Evolutionary conservation across 2,329 filamentous ascomycete species (phyloP), one percentile per base, ranked within the genome.

Genomic region (Thielaviopsis musarum): DNA sequence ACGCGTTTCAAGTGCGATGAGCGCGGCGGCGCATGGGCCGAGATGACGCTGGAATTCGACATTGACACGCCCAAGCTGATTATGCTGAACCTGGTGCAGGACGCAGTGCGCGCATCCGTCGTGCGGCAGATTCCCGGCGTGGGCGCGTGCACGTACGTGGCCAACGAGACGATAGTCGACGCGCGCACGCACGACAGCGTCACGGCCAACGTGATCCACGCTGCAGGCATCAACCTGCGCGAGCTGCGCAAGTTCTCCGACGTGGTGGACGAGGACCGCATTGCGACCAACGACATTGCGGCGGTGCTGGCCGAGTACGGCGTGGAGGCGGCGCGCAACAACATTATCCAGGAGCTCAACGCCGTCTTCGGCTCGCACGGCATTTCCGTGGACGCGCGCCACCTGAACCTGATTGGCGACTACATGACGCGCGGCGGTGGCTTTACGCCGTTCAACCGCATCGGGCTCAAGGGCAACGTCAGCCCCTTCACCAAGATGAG

Each of bases 401-500:
- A 98, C 74, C 74, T 98, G 65, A 96, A 93, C 72, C 79, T 98
- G 65, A 97, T 98, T 66, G 91, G 87, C 54, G 93, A 98, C 70
- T 89, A 89, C 70, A 98, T 98, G 93, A 98, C 93, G n/a, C 81
- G 91, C 58, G 85, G 84, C 62, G 93, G 93, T 64, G 84, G 82
- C 1, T 98, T 94, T 74, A 87, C 84, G 54, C 85, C 93, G 0
- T 98, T 98, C 74, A 95, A 88, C 72, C 86, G 93, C 55, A 94
- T 88, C 68, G 93, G 91, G 1, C 76, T 98, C 62, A 84, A 83
- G 68, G 84, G 87, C 64, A 91, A 88, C 67, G 85, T 91, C 28
- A 91, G 85, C 65, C 90, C 93, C 0, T 91, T 98, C 66, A 91
- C 93, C 73, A 97, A 97, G 79, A 97, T 97, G 91, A 95, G 88